A percentile compares a stretch with the other conserved stretches of the same genome.
Evolutionary conservation across 306 rosid species (phyloP).

Genomic region (Rubus idaeus): DNA sequence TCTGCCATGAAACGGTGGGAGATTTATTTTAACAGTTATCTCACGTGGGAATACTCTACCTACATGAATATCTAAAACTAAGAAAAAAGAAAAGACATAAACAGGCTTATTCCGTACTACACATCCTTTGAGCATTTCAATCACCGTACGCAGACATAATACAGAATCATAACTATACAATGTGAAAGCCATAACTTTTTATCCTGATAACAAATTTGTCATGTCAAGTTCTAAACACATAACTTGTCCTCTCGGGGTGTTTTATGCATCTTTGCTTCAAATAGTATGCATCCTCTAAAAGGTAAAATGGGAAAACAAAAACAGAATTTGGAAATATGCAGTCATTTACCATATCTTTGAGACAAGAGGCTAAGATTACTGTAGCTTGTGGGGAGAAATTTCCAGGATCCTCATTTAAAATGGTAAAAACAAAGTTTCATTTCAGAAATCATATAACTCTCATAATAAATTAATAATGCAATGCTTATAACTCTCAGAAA

Average conservation of each 20-base stretch:
- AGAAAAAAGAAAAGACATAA: neutral
- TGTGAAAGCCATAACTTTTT: neutral
- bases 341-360: neutral
- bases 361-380: neutral
- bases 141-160: neutral
- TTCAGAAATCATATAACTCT: neutral
- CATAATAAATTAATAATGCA: neutral
- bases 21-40: neutral
- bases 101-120: neutral
- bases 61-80: neutral
- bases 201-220: neutral
- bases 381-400: neutral
- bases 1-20: neutral
- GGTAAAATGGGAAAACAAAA: neutral
- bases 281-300: neutral
- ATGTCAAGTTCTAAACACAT: neutral
- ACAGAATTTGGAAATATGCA: neutral
- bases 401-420: neutral
- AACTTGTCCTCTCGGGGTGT: neutral
- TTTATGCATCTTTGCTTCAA: neutral
- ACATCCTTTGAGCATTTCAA: slow-evolving; percentile 1
- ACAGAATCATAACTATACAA: neutral
- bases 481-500: neutral
- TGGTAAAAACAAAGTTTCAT: neutral
- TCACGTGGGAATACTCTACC: neutral